Conservation (phyloP, 352 stramenopile genomes). For the Phytophthora podocarpi region DNA sequence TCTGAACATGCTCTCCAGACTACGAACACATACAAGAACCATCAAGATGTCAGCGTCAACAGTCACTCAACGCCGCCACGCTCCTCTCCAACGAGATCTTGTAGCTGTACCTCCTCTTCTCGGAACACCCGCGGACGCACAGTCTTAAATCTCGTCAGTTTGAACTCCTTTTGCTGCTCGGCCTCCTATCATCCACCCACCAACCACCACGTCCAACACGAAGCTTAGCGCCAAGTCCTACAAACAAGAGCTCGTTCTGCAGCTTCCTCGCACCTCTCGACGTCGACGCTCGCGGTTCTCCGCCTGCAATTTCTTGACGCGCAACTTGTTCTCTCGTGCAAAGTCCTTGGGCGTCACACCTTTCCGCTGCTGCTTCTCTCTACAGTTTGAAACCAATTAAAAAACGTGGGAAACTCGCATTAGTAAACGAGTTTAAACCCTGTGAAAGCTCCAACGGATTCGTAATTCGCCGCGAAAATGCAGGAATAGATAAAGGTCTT, state of each 20-base stretch:
- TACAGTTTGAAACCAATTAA: conserved; percentile 31
- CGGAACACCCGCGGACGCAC: conserved; percentile 56
- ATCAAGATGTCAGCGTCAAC: conserved; percentile 4
- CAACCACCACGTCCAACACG: neutral
- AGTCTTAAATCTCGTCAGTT: conserved; percentile 67
- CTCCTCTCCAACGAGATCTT: neutral
- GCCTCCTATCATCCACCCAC: conserved; percentile 31
- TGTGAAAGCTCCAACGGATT: neutral
- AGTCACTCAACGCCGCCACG: too few relatives aligned
- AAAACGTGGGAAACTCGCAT: neutral
- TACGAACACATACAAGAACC: neutral
- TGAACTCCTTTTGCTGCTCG: conserved; percentile 54
- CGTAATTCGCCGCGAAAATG: neutral
- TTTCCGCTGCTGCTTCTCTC: conserved; percentile 59
- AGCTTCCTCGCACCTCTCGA: conserved; percentile 35
- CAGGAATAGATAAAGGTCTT: neutral
- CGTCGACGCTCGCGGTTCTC: conserved; percentile 60
- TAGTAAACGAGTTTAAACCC: neutral
- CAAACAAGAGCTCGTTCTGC: neutral
- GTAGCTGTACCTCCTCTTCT: conserved; percentile 30
- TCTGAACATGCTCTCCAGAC: conserved; percentile 20
- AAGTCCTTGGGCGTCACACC: conserved; percentile 67
- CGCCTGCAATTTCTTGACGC: conserved; percentile 60
- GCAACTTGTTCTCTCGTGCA: conserved; percentile 68
- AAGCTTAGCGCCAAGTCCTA: conserved; percentile 5